Conservation (phyloP, 1,139 yeast genomes). For the Debaryomycetaceae sp. region DNA sequence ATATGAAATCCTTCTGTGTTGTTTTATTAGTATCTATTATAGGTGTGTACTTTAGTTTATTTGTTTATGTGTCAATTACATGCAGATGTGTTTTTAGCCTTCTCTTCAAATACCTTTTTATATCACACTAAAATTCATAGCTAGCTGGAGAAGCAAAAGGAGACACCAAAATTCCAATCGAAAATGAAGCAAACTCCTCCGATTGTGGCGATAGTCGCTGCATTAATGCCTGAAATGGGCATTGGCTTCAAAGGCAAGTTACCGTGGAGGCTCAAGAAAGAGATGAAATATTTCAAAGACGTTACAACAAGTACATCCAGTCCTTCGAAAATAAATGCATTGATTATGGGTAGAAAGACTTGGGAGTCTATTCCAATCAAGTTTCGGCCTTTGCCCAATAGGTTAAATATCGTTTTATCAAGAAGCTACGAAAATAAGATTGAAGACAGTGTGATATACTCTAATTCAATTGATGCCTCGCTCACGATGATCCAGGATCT, state of each 20-base stretch:
- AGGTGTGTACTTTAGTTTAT: conserved; percentile 1
- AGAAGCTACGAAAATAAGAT: conserved; percentile 28
- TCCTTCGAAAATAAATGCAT: conserved; percentile 56
- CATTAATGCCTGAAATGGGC: conserved; percentile 74
- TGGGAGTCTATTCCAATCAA: conserved; percentile 90
- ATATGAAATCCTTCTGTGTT: not conserved
- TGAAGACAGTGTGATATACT: conserved; percentile 36
- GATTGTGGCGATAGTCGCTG: conserved; percentile 76
- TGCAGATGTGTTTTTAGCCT: not conserved
- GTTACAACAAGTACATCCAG: conserved; percentile 52
- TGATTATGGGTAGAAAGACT: conserved; percentile 93
- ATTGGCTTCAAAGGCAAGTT: conserved; percentile 78
- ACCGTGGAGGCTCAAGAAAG: conserved; percentile 87
- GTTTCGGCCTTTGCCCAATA: conserved; percentile 77
- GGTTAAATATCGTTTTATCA: conserved; percentile 76
- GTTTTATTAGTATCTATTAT: not conserved
- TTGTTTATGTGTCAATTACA: not conserved
- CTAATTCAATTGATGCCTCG: conserved; percentile 47
- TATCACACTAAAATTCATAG: too few species aligned
- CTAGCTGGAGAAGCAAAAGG: too few species aligned
- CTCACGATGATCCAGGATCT: conserved; percentile 16
- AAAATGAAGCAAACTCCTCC: conserved; percentile 16
- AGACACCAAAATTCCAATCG: not conserved
- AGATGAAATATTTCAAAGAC: conserved; percentile 78
- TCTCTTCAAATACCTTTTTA: not conserved